Percentiles rank a stretch among this genome's conserved stretches.
These are phyloP conservation scores for Acacia confusa DNA, from an alignment of 306 rosid genomes.

Conservation along the genomic window DNA sequence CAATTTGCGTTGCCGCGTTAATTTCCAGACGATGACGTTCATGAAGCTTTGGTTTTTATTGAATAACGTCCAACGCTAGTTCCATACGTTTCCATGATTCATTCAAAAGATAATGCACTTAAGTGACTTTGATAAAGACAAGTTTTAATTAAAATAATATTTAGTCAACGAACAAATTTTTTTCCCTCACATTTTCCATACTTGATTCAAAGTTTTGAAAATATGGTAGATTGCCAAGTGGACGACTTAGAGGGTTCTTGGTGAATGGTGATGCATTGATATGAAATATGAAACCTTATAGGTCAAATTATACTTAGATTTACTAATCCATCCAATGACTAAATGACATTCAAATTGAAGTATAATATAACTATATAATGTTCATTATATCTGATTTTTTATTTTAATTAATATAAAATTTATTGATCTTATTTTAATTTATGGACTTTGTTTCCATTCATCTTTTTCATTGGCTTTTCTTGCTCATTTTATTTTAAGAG, in stretches of 20 bases:
- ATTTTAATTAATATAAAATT: neutral
- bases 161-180: neutral
- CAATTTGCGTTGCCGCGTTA: neutral
- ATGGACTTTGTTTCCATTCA: neutral
- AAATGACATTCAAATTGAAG: constrained; percentile 21
- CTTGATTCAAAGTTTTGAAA: neutral
- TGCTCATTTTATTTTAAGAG: neutral
- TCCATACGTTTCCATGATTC: neutral
- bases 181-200: neutral
- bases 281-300: neutral
- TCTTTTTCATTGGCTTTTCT: neutral
- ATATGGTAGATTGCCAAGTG: constrained; percentile 38
- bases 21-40: neutral
- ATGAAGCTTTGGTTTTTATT: neutral
- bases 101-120: neutral
- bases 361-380: neutral
- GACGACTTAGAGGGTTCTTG: constrained; percentile 1
- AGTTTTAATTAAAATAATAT: neutral
- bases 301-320: neutral
- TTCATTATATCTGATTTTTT: neutral
- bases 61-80: neutral
- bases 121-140: neutral
- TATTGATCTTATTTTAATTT: neutral
- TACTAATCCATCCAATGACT: neutral
- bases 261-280: neutral